phyloP scores from a whole-genome alignment of 108 stramenopile genomes.

The Phaeodactylum tricornutum region DNA sequence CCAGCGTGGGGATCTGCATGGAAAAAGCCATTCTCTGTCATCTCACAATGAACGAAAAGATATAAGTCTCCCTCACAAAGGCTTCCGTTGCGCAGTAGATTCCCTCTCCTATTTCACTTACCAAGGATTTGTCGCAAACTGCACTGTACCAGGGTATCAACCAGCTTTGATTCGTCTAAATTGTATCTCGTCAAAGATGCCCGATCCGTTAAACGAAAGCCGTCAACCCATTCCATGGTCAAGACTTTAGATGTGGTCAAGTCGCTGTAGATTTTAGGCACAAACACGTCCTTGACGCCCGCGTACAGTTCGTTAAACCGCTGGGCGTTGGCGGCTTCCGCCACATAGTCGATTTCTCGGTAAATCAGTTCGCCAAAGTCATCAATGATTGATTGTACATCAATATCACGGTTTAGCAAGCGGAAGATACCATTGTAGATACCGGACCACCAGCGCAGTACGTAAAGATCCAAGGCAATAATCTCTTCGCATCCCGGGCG shows the following conservation, averaged over 20 bases:
- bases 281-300: conserved; percentile 78
- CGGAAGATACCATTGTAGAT: conserved; percentile 65
- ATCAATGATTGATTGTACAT: conserved; percentile 87
- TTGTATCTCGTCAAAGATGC: conserved; percentile 51
- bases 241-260: conserved; percentile 85
- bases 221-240: conserved; percentile 96
- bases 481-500: conserved; percentile 89
- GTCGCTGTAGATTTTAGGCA: conserved; percentile 87
- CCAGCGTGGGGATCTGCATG: conserved; percentile 25
- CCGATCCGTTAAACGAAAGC: conserved; percentile 79
- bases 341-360: conserved; percentile 93
- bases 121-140: conserved; percentile 85
- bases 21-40: conserved; percentile 88
- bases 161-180: conserved; percentile 65
- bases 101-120: too few species aligned
- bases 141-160: conserved; percentile 92
- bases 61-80: too few species aligned
- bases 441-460: conserved; percentile 90
- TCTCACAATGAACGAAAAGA: too few species aligned
- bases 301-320: conserved; percentile 92
- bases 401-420: conserved; percentile 75
- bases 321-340: conserved; percentile 93
- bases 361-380: conserved; percentile 94
- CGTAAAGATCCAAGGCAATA: conserved; percentile 89
- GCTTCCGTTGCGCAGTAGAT: too few species aligned